Evolutionary conservation across 495 filamentous ascomycete genomes (phyloP).

Genomic region (Penicillium salamii): DNA sequence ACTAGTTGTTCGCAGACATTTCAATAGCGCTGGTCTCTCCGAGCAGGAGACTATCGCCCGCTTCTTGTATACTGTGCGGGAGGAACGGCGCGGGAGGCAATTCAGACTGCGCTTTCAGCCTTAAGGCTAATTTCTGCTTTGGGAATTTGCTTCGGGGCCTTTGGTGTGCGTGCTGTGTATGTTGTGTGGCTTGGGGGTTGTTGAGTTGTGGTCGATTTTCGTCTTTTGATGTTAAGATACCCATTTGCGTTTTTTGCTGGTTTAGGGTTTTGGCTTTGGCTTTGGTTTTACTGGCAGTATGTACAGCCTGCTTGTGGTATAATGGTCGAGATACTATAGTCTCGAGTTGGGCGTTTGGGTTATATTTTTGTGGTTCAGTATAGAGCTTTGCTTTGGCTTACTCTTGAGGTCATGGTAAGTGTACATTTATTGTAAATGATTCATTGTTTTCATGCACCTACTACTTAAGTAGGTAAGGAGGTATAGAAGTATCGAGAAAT

Average conservation of each 20-base stretch:
- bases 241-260: slow-evolving; percentile 24
- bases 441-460: too few relatives aligned
- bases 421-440: too few relatives aligned
- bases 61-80: slow-evolving; percentile 78
- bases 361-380: too few relatives aligned
- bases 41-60: slow-evolving; percentile 88
- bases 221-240: slow-evolving; percentile 22
- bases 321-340: too few relatives aligned
- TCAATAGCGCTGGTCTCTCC: slow-evolving; percentile 77
- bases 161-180: background rate
- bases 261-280: background rate
- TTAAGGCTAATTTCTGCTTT: slow-evolving; percentile 24
- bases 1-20: slow-evolving; percentile 81
- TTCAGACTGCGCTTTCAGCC: slow-evolving; percentile 48
- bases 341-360: too few relatives aligned
- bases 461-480: too few relatives aligned
- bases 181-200: background rate
- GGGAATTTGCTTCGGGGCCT: too few relatives aligned
- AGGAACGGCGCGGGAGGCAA: slow-evolving; percentile 42
- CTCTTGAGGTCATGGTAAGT: too few relatives aligned
- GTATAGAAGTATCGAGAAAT: too few relatives aligned
- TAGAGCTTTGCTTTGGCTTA: too few relatives aligned
- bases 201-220: slow-evolving; percentile 4
- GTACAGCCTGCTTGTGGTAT: too few relatives aligned
- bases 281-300: too few relatives aligned